Evolutionary conservation across 768 basidiomycete genomes (phyloP).

Genomic region (Russula foetens): DNA sequence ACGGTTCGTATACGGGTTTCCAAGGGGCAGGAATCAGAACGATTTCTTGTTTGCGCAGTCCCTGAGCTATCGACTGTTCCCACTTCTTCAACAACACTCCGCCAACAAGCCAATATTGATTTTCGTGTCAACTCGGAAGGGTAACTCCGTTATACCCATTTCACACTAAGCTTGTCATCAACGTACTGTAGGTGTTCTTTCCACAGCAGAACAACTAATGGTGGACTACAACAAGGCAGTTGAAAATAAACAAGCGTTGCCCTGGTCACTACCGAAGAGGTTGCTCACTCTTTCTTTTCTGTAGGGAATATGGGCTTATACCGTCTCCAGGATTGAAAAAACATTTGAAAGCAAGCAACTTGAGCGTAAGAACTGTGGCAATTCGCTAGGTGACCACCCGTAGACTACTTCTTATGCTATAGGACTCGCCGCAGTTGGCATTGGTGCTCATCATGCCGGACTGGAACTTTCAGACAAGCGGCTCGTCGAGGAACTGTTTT

Average conservation of each 20-base stretch:
- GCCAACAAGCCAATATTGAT: conserved; percentile 78
- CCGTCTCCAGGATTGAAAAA: conserved; percentile 40
- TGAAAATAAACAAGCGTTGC: conserved; percentile 41
- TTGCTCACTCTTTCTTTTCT: conserved; percentile 21
- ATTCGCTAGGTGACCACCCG: too few species aligned
- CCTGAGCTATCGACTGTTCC: conserved; percentile 68
- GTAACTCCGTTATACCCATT: conserved; percentile 29
- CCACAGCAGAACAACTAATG: conserved; percentile 69
- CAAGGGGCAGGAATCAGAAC: conserved; percentile 54
- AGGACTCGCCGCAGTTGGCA: conserved; percentile 65
- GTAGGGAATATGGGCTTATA: not conserved
- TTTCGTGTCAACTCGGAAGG: conserved; percentile 85
- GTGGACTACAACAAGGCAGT: conserved; percentile 59
- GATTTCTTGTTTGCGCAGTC: conserved; percentile 68
- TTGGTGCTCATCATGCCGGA: conserved; percentile 92
- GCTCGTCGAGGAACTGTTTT: conserved; percentile 64
- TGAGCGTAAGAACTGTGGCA: conserved; percentile 35
- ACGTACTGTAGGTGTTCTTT: conserved; percentile 32
- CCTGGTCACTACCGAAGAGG: conserved; percentile 62
- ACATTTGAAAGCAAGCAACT: conserved; percentile 63
- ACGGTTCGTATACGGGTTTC: conserved; percentile 64
- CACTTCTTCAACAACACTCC: conserved; percentile 63
- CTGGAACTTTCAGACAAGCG: conserved; percentile 65
- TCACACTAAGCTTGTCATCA: conserved; percentile 7
- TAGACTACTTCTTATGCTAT: not conserved